phyloP scores from a whole-genome alignment of 352 stramenopile species.

The Thalassiosira exigua region DNA sequence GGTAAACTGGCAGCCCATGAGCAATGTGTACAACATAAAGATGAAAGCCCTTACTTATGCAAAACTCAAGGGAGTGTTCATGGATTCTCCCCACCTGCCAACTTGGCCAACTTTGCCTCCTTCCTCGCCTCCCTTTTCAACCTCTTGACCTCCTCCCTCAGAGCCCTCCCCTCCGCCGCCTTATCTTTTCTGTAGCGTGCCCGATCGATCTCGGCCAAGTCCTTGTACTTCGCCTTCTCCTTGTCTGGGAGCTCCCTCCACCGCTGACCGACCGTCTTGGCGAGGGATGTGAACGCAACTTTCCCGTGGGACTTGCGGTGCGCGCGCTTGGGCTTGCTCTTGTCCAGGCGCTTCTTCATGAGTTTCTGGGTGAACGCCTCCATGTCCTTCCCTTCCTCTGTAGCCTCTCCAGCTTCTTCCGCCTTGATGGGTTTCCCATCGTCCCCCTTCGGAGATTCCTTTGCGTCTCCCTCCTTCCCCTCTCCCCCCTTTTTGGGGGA shows the following conservation, averaged over 20 bases:
- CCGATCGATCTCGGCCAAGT: slow-evolving; percentile 55
- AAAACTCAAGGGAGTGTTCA: no score
- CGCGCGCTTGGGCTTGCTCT: slow-evolving; percentile 26
- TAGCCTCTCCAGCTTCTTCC: not conserved
- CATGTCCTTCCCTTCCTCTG: not conserved
- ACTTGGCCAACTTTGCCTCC: not conserved
- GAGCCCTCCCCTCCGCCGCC: slow-evolving; percentile 2
- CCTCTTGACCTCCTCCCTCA: slow-evolving; percentile 11
- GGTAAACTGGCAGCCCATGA: no score
- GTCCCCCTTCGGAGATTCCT: not conserved
- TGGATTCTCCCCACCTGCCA: no score
- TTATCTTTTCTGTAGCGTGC: slow-evolving; percentile 58
- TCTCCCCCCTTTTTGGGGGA: not conserved
- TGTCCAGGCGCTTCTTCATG: slow-evolving; percentile 36
- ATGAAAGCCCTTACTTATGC: no score
- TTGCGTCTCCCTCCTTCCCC: not conserved
- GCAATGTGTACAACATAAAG: no score
- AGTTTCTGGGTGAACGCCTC: slow-evolving; percentile 24
- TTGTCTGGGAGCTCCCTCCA: slow-evolving; percentile 64
- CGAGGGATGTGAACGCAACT: slow-evolving; percentile 69
- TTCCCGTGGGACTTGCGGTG: slow-evolving; percentile 69
- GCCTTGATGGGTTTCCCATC: not conserved
- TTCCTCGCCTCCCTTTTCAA: not conserved
- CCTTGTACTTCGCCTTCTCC: slow-evolving; percentile 57
- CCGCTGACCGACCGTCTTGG: slow-evolving; percentile 50